Evolutionary conservation across 2,329 filamentous ascomycete species (phyloP), one percentile per base, ranked within the genome.

Genomic region (Phyllosticta capitalensis): DNA sequence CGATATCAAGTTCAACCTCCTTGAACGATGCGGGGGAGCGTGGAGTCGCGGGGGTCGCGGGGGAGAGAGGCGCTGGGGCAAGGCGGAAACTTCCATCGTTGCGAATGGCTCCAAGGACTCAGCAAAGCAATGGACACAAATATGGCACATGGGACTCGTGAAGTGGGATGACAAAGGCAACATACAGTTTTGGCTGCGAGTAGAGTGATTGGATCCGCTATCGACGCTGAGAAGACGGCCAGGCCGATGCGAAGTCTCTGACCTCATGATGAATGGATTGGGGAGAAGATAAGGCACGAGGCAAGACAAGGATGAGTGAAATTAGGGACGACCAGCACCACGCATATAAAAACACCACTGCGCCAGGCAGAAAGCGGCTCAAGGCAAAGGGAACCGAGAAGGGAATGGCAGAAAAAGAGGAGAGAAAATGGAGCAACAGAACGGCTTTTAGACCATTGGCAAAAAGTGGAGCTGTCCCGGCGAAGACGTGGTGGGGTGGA

Each of bases 1-100:
- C 67, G 9, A 64, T 48, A 17, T 69, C 66, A 21, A 66, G 62
- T 21, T 63, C 55, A 9, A 59, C 56, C 22, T 70, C 38, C 38
- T 45, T 45, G 38, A 45, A 45, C 5, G 38, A 45, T 45, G 38
- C 38, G 17, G 38, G 38, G 38, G 38, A 45, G 17, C 38, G 38
- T 17, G 38, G 38, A 45, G 38, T 45, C 14, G 38, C 30, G 12
- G 30, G 30, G 30, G 30, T 38, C 10, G 38, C 38, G 14, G 38
- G 30, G 38, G 14, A 45, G 38, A 45, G 38, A n/a, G 38, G 38
- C 3, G 38, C 17, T 7, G 38, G 38, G n/a, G 38, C 38, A 45
- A 45, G 38, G 38, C 38, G 17, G n/a, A 45, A 45, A n/a, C 7
- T 45, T 45, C 17, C 38, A 45, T 45, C 14, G 7, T 45, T 45